Percentiles rank a stretch among this genome's conserved stretches.
phyloP scores from a whole-genome alignment of 2,329 filamentous ascomycete genomes.

The Verticillium zaregamsianum region DNA sequence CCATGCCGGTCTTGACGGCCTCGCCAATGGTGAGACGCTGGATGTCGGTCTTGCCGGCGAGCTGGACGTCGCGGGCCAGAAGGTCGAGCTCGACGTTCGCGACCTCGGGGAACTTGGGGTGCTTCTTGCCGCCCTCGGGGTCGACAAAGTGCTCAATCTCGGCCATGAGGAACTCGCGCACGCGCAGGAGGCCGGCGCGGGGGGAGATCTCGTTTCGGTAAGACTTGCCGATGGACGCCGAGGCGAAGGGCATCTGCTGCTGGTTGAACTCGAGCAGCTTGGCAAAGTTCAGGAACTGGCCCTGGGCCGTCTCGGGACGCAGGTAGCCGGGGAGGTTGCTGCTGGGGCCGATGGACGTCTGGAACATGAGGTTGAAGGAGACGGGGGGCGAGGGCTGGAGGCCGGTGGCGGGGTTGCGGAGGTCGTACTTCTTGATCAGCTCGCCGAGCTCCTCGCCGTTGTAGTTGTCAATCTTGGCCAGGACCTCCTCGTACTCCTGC shows the following conservation, averaged over 20 bases:
- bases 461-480: constrained; percentile 95
- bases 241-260: constrained; percentile 92
- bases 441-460: constrained; percentile 79
- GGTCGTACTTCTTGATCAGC: constrained; percentile 86
- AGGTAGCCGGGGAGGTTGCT: constrained; percentile 82
- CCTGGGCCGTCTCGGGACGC: constrained; percentile 93
- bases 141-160: constrained; percentile 99
- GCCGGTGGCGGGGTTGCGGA: constrained; percentile 81
- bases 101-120: constrained; percentile 81
- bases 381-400: constrained; percentile 75
- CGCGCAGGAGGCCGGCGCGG: constrained; percentile 81
- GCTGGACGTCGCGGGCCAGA: constrained; percentile 79
- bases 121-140: constrained; percentile 90
- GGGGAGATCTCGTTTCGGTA: constrained; percentile 98
- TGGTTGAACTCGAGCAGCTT: constrained; percentile 97
- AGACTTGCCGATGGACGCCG: constrained; percentile 94
- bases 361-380: constrained; percentile 98
- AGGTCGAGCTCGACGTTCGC: constrained; percentile 79
- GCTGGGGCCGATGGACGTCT: constrained; percentile 89
- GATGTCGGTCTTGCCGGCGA: constrained; percentile 76
- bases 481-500: constrained; percentile 83
- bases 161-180: constrained; percentile 97
- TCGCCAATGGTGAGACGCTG: constrained; percentile 75
- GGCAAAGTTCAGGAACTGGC: constrained; percentile 95
- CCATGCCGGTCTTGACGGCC: constrained; percentile 75